Conservation (phyloP, 148 eudicot species). For the Salicornia ramosissima region DNA sequence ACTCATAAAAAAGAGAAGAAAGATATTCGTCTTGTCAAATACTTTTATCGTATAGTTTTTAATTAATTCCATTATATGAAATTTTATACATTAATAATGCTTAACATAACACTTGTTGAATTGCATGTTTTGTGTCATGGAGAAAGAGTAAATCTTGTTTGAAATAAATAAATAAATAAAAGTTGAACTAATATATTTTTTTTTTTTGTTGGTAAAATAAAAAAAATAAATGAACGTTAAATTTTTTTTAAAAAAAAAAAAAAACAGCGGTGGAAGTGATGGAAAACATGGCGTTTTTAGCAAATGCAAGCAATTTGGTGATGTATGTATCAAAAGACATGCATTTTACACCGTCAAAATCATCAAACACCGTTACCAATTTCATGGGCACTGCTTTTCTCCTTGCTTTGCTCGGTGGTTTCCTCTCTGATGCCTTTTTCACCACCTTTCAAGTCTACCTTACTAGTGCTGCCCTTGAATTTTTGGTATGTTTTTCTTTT, state of each 20-base stretch:
- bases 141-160: too few relatives aligned
- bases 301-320: constrained; percentile 82
- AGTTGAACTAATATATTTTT: background rate
- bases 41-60: too few relatives aligned
- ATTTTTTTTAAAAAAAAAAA: too few relatives aligned
- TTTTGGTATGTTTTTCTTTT: constrained; percentile 38
- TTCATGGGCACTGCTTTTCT: constrained; percentile 87
- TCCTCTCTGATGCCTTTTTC: constrained; percentile 65
- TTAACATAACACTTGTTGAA: too few relatives aligned
- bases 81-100: too few relatives aligned
- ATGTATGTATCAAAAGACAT: constrained; percentile 48
- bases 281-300: constrained; percentile 73
- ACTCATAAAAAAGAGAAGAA: too few relatives aligned
- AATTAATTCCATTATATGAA: too few relatives aligned
- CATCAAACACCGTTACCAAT: constrained; percentile 63
- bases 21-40: too few relatives aligned
- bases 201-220: too few relatives aligned
- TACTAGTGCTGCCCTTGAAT: constrained; percentile 45
- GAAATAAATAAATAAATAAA: too few relatives aligned
- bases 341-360: constrained; percentile 53
- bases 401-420: constrained; percentile 69
- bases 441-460: constrained; percentile 53
- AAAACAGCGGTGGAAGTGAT: constrained; percentile 50
- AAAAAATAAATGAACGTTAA: too few relatives aligned
- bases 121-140: too few relatives aligned